Conservation (phyloP, 192 early-diverging fungal species). For the Coemansia nantahalensis region DNA sequence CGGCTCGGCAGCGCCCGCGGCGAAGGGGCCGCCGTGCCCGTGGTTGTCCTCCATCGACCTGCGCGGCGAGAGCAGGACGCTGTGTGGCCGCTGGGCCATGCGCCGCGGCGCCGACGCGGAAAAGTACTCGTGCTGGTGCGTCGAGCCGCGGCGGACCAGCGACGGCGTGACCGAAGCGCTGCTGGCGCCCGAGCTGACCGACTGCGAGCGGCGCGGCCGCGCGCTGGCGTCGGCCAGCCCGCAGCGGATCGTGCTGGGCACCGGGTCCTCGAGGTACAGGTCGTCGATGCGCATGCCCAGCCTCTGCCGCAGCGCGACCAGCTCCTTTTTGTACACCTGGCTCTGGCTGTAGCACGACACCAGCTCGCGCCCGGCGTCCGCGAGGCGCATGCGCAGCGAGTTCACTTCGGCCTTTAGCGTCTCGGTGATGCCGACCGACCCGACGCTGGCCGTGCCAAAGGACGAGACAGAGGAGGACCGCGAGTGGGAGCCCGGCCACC, state of each 20-base stretch:
- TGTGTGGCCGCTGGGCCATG: conserved; percentile 41
- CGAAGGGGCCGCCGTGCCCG: not conserved
- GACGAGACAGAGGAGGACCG: conserved; percentile 53
- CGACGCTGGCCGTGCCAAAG: conserved; percentile 40
- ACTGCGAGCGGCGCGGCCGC: conserved; percentile 51
- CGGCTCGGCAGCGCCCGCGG: conserved; percentile 4
- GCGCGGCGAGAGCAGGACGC: conserved; percentile 50
- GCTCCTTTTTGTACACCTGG: conserved; percentile 57
- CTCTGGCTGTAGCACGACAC: conserved; percentile 53
- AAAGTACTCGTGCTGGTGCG: conserved; percentile 46
- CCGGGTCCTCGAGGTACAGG: conserved; percentile 51
- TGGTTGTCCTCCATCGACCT: conserved; percentile 53
- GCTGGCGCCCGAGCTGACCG: conserved; percentile 48
- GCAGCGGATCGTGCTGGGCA: conserved; percentile 38
- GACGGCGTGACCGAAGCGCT: conserved; percentile 39
- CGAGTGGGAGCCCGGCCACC: conserved; percentile 44
- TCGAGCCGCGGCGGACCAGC: conserved; percentile 31
- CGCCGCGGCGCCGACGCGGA: conserved; percentile 19
- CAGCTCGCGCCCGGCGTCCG: conserved; percentile 52
- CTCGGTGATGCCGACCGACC: conserved; percentile 48
- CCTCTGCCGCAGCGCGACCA: conserved; percentile 49
- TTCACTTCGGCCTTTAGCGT: conserved; percentile 54
- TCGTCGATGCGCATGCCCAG: conserved; percentile 54
- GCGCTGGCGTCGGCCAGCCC: conserved; percentile 14
- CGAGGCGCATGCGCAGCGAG: conserved; percentile 50